Base-by-base conservation (phyloP, 768 basidiomycete species). In the Rhizopogon sp. region DNA sequence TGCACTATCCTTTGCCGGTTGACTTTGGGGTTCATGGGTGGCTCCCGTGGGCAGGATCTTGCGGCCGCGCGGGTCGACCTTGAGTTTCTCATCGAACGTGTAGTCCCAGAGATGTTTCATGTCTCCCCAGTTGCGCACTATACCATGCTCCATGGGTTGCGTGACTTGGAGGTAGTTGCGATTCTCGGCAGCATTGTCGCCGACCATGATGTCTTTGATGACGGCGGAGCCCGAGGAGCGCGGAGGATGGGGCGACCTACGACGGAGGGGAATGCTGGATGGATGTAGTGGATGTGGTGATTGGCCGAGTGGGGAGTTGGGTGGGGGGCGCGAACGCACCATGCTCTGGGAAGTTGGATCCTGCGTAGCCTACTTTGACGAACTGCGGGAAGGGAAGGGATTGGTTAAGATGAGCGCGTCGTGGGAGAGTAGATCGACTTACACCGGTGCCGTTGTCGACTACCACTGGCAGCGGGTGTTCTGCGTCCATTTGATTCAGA, bases 21-120 rank as follows among this genome's bases (percentile, higher is more conserved):
- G 59, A 74, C 87, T 67, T 87, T 92, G 3, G 97, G 97, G 72
- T 99, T 98, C 97, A 98, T 98, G 31, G 97, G 97, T 14, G 97
- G 97, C 71, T 99, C 97, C 98, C 0, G 97, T 99, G 63, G 98
- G 79, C 58, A 99, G 72, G 39, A 99, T 81, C 74, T 98, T 99
- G 58, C 83, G 78, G 0, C 93, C 97, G 25, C 77, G 76, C 42
- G 95, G 87, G 65, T 98, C 87, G 59, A 98, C 78, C 66, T 84
- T 81, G 61, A 99, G 82, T 75, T 98, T 98, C 76, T 97, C 93
- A 62, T 91, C 77, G 69, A 99, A 99, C 1, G 97, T 99, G 72
- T 98, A 98, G 70, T 99, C 86, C 97, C 97, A 99, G 16, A 98
- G 79, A 64, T 93, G 83, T 66, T 88, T 88, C 97, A 98, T 99